Evolutionary conservation across 139 green algal species (phyloP), one percentile per base, ranked within the genome.

Genomic region (Chlorella sorokiniana): DNA sequence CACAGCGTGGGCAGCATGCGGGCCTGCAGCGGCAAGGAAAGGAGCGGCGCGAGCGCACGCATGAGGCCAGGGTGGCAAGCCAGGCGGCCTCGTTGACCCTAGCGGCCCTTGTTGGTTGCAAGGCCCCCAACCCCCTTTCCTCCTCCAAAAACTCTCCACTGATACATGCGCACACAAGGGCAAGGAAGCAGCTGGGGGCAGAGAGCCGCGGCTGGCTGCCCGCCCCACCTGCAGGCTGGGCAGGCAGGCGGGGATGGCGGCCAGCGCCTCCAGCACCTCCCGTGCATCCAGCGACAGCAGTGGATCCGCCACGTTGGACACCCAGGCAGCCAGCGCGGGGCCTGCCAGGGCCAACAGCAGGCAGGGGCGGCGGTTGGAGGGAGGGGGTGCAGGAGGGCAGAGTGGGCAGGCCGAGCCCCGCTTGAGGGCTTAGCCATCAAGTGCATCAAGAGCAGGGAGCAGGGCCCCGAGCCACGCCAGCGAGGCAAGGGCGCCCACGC

Each of bases 251-350:
- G 83, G 86, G 41, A 77, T 81, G 29, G 54, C 70, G 1, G 91
- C 88, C 27, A 94, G 75, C 33, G 79, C 89, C 41, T 87, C 78
- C n/a, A 96, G 70, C 22, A 93, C 85, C 14, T 90, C 90, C 22
- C 78, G 38, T 7, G 90, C 86, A 40, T 92, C 90, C 29, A 82
- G 72, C n/a, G 79, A 65, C n/a, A 96, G 77, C 40, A 96, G 77
- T 4, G 93, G 93, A 80, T 96, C 93, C 14, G 72, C 73, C 9
- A 91, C 82, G 40, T 96, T 78, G 29, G 70, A 41, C 2, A 86
- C 75, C 93, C 93, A 96, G 2, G 90, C 76, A 20, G 65, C 59
- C 35, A 95, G 81, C 63, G 87, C 62, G 11, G 78, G 77, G 23
- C 52, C 73, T 78, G 71, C 71, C 5, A 16, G 37, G 38, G 65